A percentile compares a stretch with the other conserved stretches of the same genome.
Conservation (phyloP, 2,329 filamentous ascomycete species). For the Penicillium sp. region DNA sequence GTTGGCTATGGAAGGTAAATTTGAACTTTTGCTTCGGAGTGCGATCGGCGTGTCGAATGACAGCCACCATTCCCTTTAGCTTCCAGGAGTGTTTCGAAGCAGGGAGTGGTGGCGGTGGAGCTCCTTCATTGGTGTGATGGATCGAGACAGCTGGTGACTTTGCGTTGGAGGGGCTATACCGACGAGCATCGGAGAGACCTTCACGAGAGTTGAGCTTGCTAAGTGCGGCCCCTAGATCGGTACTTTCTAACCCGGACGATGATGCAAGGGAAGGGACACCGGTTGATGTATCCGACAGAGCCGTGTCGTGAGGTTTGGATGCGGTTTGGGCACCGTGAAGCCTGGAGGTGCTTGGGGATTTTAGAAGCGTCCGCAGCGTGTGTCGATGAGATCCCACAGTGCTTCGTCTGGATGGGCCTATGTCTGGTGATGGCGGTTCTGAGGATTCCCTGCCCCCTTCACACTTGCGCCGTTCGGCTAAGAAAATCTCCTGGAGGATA, state of each 20-base stretch:
- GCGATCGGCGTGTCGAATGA: slow-evolving; percentile 91
- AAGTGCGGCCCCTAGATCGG: slow-evolving; percentile 18
- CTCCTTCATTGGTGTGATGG: slow-evolving; percentile 23
- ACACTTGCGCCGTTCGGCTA: slow-evolving; percentile 60
- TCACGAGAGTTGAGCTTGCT: slow-evolving; percentile 21
- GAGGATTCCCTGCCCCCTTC: slow-evolving; percentile 31
- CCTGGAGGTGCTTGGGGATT: slow-evolving; percentile 59
- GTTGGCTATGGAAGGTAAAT: slow-evolving; percentile 95
- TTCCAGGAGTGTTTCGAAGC: slow-evolving; percentile 93
- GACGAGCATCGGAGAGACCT: slow-evolving; percentile 15
- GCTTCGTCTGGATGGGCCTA: slow-evolving; percentile 34
- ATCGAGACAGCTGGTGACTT: slow-evolving; percentile 26
- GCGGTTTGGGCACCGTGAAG: slow-evolving; percentile 46
- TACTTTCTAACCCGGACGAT: slow-evolving; percentile 30
- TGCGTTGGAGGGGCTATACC: slow-evolving; percentile 21
- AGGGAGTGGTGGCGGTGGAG: slow-evolving; percentile 48
- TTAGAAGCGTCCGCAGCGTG: slow-evolving; percentile 55
- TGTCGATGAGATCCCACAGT: slow-evolving; percentile 42
- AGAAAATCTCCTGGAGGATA: slow-evolving; percentile 82
- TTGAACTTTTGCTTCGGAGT: slow-evolving; percentile 99
- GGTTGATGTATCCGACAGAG: slow-evolving; percentile 42
- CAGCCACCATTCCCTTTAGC: slow-evolving; percentile 92
- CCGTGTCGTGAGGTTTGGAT: slow-evolving; percentile 37
- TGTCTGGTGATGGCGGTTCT: slow-evolving; percentile 34
- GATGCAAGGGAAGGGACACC: slow-evolving; percentile 30